phyloP scores from a whole-genome alignment of 2,329 filamentous ascomycete species.

The Aspergillus tanneri region DNA sequence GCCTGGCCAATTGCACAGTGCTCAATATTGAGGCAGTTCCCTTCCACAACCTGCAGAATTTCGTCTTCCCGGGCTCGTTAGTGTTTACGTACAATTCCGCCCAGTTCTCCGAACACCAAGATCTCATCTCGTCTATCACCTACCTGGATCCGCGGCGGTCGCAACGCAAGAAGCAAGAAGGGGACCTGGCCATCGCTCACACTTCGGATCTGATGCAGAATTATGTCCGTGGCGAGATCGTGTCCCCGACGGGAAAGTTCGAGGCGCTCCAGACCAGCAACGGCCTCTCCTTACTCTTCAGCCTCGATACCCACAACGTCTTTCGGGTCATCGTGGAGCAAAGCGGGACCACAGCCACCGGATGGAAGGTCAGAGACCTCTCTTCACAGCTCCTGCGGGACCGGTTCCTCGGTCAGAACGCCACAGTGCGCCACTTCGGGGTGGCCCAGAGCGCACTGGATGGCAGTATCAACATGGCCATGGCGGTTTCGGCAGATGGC shows the following conservation, averaged over 20 bases:
- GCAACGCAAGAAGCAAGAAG: neutral
- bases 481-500: neutral
- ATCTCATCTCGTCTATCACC: constrained; percentile 6
- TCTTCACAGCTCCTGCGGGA: neutral
- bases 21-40: neutral
- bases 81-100: constrained; percentile 11
- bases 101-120: constrained; percentile 5
- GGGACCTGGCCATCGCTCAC: neutral
- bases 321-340: constrained; percentile 10
- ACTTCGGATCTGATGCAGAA: constrained; percentile 9
- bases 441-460: constrained; percentile 8
- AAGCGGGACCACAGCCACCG: constrained; percentile 1
- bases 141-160: constrained; percentile 5
- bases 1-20: neutral
- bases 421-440: constrained; percentile 5
- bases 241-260: constrained; percentile 7
- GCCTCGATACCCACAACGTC: neutral
- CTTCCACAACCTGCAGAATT: constrained; percentile 5
- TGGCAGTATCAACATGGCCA: constrained; percentile 4
- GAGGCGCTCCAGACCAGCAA: constrained; percentile 6
- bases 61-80: constrained; percentile 8
- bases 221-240: constrained; percentile 6
- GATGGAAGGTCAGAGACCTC: constrained; percentile 6
- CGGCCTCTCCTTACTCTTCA: constrained; percentile 7
- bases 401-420: constrained; percentile 1